Base-by-base conservation (phyloP, 2,329 filamentous ascomycete species). In the Elsinoe ampelina region DNA sequence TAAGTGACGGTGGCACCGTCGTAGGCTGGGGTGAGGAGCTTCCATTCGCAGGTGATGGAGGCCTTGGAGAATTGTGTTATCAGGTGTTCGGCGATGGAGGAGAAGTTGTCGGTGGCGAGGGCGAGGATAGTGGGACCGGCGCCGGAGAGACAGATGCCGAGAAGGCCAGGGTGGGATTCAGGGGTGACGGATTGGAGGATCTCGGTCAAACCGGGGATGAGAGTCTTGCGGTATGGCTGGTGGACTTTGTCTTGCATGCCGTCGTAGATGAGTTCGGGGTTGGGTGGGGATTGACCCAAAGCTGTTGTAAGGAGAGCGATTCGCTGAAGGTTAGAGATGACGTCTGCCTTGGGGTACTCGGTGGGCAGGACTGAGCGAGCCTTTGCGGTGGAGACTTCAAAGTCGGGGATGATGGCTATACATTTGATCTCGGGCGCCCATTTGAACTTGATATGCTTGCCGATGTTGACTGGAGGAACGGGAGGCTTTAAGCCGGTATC, bases 201-300 rank as follows among this genome's bases (percentile, higher is more conserved):
- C 68, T 95, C 87, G 13, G 87, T 86, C 58, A 98, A 79, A 0
- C 92, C 93, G 1, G 93, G 93, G 63, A 98, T 95, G 60, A 98
- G 81, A 1, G 81, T 86, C 73, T 93, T 86, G 55, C 93, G 86
- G 76, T 98, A 97, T 42, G 90, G 93, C 73, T 98, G 93, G 75
- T 98, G 93, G 60, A 98, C 83, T 73, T 91, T 95, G 76, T 98
- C 93, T 74, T 97, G 93, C 93, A 98, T 98, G 47, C 91, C 92
- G 48, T 95, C 84, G 75, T 95, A 95, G 70, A 98, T 98, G 72
- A 95, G 86, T 65, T 95, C 86, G 19, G 93, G 86, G 68, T 96
- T 87, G 1, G 91, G 92, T 8, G 93, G 92, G 6, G 87, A 92
- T 70, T 89, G 85, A 61, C 91, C 90, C 45, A 98, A 80, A 1